Evolutionary conservation across 345 rosid genomes (phyloP), one percentile per base, ranked within the genome.

Genomic region (Geranium brycei): DNA sequence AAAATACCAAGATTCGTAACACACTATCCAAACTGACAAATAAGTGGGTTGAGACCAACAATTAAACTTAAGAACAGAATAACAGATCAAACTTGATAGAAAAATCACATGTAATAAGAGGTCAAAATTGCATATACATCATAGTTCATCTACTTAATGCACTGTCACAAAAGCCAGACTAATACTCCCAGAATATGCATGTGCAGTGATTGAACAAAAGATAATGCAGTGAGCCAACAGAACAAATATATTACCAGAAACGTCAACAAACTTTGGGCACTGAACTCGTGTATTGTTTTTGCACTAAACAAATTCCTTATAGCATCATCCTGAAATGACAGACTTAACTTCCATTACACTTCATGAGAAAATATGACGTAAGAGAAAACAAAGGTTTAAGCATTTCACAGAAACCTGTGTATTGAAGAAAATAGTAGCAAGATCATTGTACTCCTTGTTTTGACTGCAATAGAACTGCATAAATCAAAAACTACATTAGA

Each of bases 221-320:
- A 12, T 17, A 62, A 59, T 38, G 60, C 58, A 17, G 40, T 6
- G 40, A 57, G 65, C 38, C 3, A 69, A 13, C 38, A 47, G 59
- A 70, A 14, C 62, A 65, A 64, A 60, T 57, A 53, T 35, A 57
- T 23, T 88, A 93, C 99, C 97, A 93, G 83, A 79, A 90, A 93
- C 17, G 99, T 87, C 77, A 88, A 71, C 70, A 93, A 75, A 78
- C 91, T 88, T 72, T 87, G 96, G 55, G 99, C 91, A 72, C 96
- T 90, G 78, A 79, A 93, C 77, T 90, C 99, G 55, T 89, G 99
- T 79, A 87, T 78, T 64, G 99, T 93, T 77, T 90, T 93, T 62
- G 99, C 96, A 74, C 99, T 93, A 71, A 93, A 93, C 81, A 93
- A 79, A 81, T 93, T 93, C 79, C 99, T 85, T 67, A 90, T 93